Percentiles rank a stretch among this genome's conserved stretches.
Conservation (phyloP, 164 flowering plant genomes). For the Vitis rotundifolia region DNA sequence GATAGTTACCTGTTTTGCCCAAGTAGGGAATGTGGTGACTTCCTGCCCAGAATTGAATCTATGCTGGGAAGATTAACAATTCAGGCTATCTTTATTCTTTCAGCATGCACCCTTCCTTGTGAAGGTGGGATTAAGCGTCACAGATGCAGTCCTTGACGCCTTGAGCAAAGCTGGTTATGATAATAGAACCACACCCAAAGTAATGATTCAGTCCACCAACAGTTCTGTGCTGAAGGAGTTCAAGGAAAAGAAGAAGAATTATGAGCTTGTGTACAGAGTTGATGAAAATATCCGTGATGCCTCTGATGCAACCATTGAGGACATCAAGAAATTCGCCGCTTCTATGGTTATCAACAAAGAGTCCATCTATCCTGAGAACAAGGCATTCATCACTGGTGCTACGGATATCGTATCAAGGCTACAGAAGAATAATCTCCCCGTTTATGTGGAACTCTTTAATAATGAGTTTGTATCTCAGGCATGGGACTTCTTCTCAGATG, state of each 20-base stretch:
- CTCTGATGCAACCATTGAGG: conserved; percentile 42
- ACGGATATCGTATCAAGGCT: conserved; percentile 58
- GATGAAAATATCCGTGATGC: conserved; percentile 55
- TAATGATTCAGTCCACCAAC: conserved; percentile 70
- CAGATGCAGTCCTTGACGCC: conserved; percentile 55
- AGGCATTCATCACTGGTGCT: conserved; percentile 31
- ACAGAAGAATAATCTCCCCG: conserved; percentile 49
- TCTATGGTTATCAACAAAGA: conserved; percentile 57
- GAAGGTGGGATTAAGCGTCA: conserved; percentile 49
- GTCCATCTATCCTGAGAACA: conserved; percentile 46
- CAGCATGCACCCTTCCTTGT: conserved; percentile 91
- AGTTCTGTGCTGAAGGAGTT: conserved; percentile 64
- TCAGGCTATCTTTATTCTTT: conserved; percentile 16
- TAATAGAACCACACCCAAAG: conserved; percentile 41
- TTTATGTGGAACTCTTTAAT: conserved; percentile 54
- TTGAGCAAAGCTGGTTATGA: conserved; percentile 55
- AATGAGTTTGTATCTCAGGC: conserved; percentile 88
- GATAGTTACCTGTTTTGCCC: no score
- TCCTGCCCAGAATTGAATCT: no score
- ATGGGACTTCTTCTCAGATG: conserved; percentile 88
- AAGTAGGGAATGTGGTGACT: neutral
- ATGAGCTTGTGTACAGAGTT: conserved; percentile 66
- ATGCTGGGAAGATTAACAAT: neutral
- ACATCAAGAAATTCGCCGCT: conserved; percentile 73
- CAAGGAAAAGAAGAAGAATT: conserved; percentile 40